Evolutionary conservation across 2,329 filamentous ascomycete genomes (phyloP).

Genomic region (Purpureocillium lavendulum): DNA sequence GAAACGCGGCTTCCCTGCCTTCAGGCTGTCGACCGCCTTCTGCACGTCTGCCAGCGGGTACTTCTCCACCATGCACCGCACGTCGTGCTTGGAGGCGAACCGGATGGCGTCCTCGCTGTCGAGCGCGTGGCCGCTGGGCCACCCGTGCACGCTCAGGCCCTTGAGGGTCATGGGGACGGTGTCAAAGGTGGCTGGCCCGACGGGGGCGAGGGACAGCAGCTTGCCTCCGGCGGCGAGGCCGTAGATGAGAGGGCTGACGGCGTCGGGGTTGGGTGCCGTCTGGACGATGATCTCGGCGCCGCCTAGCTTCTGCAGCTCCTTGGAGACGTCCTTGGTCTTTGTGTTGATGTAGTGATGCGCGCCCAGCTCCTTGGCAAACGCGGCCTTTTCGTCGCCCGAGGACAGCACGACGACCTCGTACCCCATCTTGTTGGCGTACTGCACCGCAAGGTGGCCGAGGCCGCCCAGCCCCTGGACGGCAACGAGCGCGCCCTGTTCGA

Average conservation of each 20-base stretch:
- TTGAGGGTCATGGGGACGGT: conserved; percentile 31
- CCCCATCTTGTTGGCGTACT: conserved; percentile 69
- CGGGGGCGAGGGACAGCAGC: conserved; percentile 49
- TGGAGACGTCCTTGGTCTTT: conserved; percentile 37
- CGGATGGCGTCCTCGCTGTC: conserved; percentile 58
- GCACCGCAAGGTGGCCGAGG: conserved; percentile 68
- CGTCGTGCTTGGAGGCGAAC: conserved; percentile 52
- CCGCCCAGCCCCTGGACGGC: conserved; percentile 65
- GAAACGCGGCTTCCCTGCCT: conserved; percentile 34
- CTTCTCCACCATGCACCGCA: conserved; percentile 58
- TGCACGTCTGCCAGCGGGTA: conserved; percentile 47
- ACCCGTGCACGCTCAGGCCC: conserved; percentile 55
- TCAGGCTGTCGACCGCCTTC: conserved; percentile 33
- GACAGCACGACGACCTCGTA: conserved; percentile 64
- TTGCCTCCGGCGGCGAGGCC: conserved; percentile 49
- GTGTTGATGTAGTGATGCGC: conserved; percentile 41
- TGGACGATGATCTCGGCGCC: conserved; percentile 54
- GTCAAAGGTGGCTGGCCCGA: conserved; percentile 36
- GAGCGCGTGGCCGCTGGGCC: conserved; percentile 53
- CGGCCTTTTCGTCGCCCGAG: conserved; percentile 56
- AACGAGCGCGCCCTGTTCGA: conserved; percentile 44
- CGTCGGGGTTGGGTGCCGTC: conserved; percentile 52
- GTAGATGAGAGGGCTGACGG: conserved; percentile 42
- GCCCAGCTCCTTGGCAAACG: conserved; percentile 48
- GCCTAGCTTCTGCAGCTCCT: conserved; percentile 45